These are phyloP conservation scores for Aspergillus versicolor DNA, from an alignment of 2,329 filamentous ascomycete genomes.

Conservation along the genomic window DNA sequence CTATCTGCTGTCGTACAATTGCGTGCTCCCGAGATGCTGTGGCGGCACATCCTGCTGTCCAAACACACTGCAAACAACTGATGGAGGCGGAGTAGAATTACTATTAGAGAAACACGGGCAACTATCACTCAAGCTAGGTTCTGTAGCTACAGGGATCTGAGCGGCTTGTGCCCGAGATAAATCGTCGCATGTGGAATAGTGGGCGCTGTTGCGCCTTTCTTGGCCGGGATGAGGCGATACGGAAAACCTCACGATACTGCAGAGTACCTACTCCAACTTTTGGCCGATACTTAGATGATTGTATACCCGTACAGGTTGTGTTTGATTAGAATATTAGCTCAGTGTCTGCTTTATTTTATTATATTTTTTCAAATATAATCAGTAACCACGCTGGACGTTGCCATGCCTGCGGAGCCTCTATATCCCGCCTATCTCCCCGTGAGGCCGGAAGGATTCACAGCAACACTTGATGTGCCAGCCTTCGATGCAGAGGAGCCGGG, in stretches of 20 bases:
- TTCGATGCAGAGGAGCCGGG: constrained; percentile 3
- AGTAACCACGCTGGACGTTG: not conserved
- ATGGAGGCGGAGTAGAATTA: not conserved
- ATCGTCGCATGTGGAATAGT: not conserved
- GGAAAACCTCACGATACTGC: not conserved
- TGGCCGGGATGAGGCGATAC: constrained; percentile 7
- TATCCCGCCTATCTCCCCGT: constrained; percentile 12
- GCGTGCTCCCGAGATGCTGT: not conserved
- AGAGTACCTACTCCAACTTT: not conserved
- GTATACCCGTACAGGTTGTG: not conserved
- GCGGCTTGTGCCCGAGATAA: not conserved
- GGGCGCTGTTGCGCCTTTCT: constrained; percentile 7
- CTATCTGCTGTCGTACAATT: not conserved
- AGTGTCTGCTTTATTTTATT: not conserved
- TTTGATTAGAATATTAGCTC: not conserved
- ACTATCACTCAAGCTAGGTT: not conserved
- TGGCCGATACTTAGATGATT: not conserved
- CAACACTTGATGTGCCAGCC: constrained; percentile 3
- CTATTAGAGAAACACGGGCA: not conserved
- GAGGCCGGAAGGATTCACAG: constrained; percentile 9
- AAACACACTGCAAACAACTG: not conserved
- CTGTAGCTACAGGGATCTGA: not conserved
- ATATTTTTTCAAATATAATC: not conserved
- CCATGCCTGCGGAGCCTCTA: constrained; percentile 8
- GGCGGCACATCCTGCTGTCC: not conserved